These are phyloP conservation scores for Backusella circina DNA, from an alignment of 192 early-diverging fungal species.

Conservation along the genomic window DNA sequence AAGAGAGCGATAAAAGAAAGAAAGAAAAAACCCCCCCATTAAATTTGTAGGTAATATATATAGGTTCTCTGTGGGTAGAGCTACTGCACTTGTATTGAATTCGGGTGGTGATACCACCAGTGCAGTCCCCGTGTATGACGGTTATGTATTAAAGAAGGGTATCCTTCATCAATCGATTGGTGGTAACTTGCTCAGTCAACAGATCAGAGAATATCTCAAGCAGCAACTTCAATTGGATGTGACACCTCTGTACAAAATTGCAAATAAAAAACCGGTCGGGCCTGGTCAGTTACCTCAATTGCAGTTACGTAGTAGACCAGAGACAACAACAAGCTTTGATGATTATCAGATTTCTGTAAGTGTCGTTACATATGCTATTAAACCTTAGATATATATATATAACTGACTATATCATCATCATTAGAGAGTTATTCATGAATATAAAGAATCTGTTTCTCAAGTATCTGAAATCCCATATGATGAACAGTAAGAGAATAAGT, in stretches of 20 bases:
- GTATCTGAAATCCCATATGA: constrained; percentile 68
- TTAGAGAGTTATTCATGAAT: constrained; percentile 82
- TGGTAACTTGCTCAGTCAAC: constrained; percentile 79
- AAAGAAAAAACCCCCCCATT: neutral
- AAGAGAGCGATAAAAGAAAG: neutral
- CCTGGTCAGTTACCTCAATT: constrained; percentile 60
- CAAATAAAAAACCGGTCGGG: constrained; percentile 68
- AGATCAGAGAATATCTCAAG: constrained; percentile 64
- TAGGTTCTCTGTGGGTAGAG: constrained; percentile 84
- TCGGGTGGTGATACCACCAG: constrained; percentile 86
- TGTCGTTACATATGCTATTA: neutral
- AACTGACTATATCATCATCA: neutral
- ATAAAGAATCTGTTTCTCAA: constrained; percentile 92
- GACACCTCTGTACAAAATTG: constrained; percentile 82
- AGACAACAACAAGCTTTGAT: constrained; percentile 65
- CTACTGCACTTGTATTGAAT: constrained; percentile 90
- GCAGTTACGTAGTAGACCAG: constrained; percentile 46
- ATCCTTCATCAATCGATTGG: constrained; percentile 68
- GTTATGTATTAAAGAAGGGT: constrained; percentile 89
- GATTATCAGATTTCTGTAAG: constrained; percentile 67
- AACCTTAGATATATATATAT: neutral
- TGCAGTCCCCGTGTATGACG: constrained; percentile 93
- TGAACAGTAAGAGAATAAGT: constrained; percentile 50
- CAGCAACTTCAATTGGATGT: constrained; percentile 56
- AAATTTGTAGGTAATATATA: neutral